These are phyloP conservation scores for Anthracocystis walkeri DNA, from an alignment of 1,284 basidiomycete species.

Conservation along the genomic window DNA sequence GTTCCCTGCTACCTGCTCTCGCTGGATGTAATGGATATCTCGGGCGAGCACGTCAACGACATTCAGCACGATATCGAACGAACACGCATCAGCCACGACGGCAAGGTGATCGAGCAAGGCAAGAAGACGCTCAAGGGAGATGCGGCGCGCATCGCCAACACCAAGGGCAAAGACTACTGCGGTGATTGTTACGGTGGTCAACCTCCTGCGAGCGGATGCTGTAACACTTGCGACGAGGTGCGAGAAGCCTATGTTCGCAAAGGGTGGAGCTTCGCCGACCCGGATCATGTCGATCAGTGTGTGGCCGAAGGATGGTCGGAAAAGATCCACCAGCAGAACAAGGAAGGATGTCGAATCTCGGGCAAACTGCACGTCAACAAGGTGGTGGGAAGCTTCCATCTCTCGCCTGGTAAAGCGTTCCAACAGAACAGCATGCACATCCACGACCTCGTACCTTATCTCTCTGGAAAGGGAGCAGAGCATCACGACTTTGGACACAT, in stretches of 20 bases:
- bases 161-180: constrained; percentile 60
- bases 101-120: constrained; percentile 69
- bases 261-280: constrained; percentile 94
- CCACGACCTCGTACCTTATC: constrained; percentile 94
- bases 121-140: constrained; percentile 61
- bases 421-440: constrained; percentile 84
- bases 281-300: constrained; percentile 90
- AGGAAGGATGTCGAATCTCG: constrained; percentile 92
- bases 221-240: constrained; percentile 96
- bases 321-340: constrained; percentile 88
- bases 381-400: constrained; percentile 74
- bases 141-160: constrained; percentile 54
- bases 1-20: constrained; percentile 85
- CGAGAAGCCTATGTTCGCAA: constrained; percentile 87
- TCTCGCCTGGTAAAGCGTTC: constrained; percentile 87
- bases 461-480: constrained; percentile 71
- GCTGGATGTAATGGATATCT: constrained; percentile 97
- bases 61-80: constrained; percentile 84
- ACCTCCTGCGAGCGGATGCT: constrained; percentile 81
- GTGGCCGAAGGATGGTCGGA: constrained; percentile 94
- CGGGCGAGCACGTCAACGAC: constrained; percentile 86
- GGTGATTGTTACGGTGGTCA: constrained; percentile 97
- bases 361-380: constrained; percentile 96
- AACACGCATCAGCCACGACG: constrained; percentile 78
- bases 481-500: constrained; percentile 86